These are phyloP conservation scores for Solanum appendiculatum DNA, from an alignment of 257 asterid species.

Conservation along the genomic window DNA sequence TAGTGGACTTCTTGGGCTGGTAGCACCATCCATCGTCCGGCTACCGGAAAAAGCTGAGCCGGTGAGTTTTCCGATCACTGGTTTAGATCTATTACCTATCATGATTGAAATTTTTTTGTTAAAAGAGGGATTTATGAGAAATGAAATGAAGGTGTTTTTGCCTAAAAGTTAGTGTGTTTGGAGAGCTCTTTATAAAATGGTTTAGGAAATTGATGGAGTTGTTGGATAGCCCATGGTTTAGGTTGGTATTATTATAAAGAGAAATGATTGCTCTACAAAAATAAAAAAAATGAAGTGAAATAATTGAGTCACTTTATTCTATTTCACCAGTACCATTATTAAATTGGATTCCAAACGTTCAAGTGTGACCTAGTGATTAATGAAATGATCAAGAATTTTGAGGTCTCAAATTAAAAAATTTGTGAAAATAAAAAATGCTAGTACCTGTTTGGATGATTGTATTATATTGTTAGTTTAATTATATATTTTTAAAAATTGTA, in stretches of 20 bases:
- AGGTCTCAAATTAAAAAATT: no score
- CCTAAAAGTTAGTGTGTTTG: neutral
- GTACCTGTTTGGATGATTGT: no score
- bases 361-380: neutral
- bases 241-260: neutral
- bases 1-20: conserved; percentile 31
- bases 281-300: neutral
- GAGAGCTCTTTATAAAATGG: neutral
- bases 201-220: neutral
- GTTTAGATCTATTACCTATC: conserved; percentile 53
- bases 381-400: no score
- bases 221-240: conserved; percentile 10
- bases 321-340: conserved; percentile 5
- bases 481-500: no score
- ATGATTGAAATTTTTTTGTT: conserved; percentile 10
- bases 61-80: conserved; percentile 46
- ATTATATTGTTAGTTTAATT: no score
- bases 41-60: conserved; percentile 28
- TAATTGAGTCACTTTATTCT: conserved; percentile 41
- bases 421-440: no score
- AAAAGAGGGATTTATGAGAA: neutral
- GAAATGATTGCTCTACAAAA: neutral
- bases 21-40: conserved; percentile 12
- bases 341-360: conserved; percentile 7
- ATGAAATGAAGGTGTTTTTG: neutral